A percentile compares a stretch with the other conserved stretches of the same genome.
phyloP scores from a whole-genome alignment of 345 rosid genomes.

The Salix dunnii region DNA sequence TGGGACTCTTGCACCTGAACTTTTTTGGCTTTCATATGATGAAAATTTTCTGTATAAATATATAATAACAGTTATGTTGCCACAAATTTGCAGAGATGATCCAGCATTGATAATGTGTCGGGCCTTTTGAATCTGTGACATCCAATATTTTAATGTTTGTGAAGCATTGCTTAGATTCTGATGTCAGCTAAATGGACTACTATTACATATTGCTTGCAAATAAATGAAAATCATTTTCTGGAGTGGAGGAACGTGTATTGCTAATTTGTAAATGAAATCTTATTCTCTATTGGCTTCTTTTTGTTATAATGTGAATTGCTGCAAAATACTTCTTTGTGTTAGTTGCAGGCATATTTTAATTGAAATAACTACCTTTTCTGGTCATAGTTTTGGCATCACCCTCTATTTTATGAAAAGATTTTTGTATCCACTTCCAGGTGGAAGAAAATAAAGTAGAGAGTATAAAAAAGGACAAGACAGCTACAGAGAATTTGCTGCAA shows the following conservation, averaged over 20 bases:
- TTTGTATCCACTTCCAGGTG: slow-evolving; percentile 44
- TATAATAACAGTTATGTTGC: not conserved
- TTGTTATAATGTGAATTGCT: not conserved
- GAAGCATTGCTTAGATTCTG: not conserved
- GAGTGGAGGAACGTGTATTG: not conserved
- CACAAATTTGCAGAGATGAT: not conserved
- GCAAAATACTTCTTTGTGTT: not conserved
- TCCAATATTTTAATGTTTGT: not conserved
- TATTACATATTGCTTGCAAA: not conserved
- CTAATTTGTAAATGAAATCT: not conserved
- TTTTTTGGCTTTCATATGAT: not conserved
- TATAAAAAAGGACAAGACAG: slow-evolving; percentile 83
- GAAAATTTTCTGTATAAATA: not conserved
- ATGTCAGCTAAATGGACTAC: not conserved
- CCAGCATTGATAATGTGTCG: not conserved
- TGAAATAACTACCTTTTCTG: not conserved
- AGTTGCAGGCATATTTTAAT: not conserved
- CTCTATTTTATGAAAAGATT: slow-evolving; percentile 10
- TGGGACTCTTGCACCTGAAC: not conserved
- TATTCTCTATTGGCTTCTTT: not conserved
- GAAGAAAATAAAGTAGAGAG: slow-evolving; percentile 97
- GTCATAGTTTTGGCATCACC: slow-evolving; percentile 2
- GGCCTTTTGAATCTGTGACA: not conserved
- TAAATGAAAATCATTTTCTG: not conserved
- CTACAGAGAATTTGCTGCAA: slow-evolving; percentile 87